A percentile compares a stretch with the other conserved stretches of the same genome.
phyloP scores from a whole-genome alignment of 495 filamentous ascomycete genomes.

The Lichenothelia convexa region DNA sequence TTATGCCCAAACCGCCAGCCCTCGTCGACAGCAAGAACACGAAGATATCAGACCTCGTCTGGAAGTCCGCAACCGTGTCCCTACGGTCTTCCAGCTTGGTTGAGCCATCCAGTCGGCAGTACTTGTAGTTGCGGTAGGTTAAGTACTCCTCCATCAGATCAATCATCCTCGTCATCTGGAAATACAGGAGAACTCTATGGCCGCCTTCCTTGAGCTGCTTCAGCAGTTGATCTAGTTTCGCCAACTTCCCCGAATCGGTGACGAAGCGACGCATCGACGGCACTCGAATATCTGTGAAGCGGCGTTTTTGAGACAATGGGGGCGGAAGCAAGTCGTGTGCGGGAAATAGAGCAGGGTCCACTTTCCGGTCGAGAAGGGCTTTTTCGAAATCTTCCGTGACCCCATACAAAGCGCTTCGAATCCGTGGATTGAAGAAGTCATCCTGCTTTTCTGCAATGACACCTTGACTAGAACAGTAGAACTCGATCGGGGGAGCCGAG shows the following conservation, averaged over 20 bases:
- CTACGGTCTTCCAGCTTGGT: constrained; percentile 96
- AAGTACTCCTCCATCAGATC: constrained; percentile 98
- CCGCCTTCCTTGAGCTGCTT: constrained; percentile 75
- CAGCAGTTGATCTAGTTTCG: constrained; percentile 74
- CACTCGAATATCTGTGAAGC: constrained; percentile 78
- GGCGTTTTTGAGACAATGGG: constrained; percentile 58
- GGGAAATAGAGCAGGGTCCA: constrained; percentile 46
- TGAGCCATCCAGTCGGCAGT: constrained; percentile 87
- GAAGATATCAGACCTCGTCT: constrained; percentile 79
- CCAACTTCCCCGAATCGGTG: constrained; percentile 90
- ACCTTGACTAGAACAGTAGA: constrained; percentile 52
- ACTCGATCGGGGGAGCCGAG: constrained; percentile 72
- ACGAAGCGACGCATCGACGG: constrained; percentile 99
- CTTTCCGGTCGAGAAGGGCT: constrained; percentile 48
- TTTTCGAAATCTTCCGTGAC: constrained; percentile 49
- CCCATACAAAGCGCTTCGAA: constrained; percentile 59
- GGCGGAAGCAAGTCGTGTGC: constrained; percentile 46
- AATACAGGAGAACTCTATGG: constrained; percentile 96
- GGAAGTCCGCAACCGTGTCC: constrained; percentile 95
- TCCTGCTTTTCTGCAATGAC: constrained; percentile 49
- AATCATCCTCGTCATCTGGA: constrained; percentile 99
- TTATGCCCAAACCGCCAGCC: constrained; percentile 95
- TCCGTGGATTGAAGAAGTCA: constrained; percentile 55
- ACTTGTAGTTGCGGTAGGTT: constrained; percentile 96
- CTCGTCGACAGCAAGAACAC: constrained; percentile 91